phyloP scores from a whole-genome alignment of 352 stramenopile genomes.

The Globisporangium recalcitrans region DNA sequence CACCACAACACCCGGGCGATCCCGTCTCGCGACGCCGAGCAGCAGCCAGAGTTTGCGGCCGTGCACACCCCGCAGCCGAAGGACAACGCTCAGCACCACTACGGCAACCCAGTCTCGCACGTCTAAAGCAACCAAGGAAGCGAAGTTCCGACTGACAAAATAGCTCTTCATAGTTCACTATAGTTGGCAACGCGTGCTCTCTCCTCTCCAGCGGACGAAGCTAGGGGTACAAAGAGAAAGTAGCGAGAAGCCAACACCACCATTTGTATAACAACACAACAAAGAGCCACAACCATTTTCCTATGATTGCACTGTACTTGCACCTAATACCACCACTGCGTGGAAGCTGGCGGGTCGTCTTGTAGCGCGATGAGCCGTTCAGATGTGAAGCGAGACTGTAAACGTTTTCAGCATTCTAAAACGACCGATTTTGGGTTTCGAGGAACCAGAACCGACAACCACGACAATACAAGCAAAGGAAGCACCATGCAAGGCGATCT shows the following conservation, averaged over 20 bases:
- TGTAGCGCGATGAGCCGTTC: not conserved
- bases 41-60: conserved; percentile 7
- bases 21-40: conserved; percentile 2
- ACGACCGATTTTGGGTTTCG: too few relatives aligned
- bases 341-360: too few relatives aligned
- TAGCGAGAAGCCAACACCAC: not conserved
- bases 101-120: conserved; percentile 15
- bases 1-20: conserved; percentile 4
- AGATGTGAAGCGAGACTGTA: too few relatives aligned
- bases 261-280: not conserved
- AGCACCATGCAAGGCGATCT: too few relatives aligned
- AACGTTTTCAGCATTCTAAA: too few relatives aligned
- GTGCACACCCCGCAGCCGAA: conserved; percentile 2
- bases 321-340: not conserved
- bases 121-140: conserved; percentile 1
- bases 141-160: not conserved
- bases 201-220: not conserved
- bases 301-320: not conserved
- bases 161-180: not conserved
- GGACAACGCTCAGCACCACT: not conserved
- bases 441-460: too few relatives aligned
- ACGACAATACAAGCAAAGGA: too few relatives aligned
- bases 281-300: not conserved
- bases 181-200: not conserved
- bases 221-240: not conserved